Base-by-base conservation (phyloP, 75 land plant species). In the Chamaecyparis obtusa region DNA sequence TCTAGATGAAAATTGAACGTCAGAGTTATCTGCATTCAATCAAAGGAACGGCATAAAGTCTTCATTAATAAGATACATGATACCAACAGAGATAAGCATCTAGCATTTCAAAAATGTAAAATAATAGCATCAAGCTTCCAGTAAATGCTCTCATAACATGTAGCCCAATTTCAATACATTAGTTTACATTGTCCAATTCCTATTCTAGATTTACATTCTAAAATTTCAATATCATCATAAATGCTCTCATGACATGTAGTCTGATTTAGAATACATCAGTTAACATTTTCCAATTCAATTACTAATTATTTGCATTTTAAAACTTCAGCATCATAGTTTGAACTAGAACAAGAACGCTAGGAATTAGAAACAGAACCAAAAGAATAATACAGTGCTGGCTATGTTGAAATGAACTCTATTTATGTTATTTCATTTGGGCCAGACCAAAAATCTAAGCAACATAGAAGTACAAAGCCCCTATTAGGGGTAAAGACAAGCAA, bases 1-100 rank as follows among this genome's bases (percentile, higher is more conserved):
- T 64, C 83, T 88, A 37, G 88, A 54, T 19, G 71, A 14, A 78
- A 37, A 43, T 37, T 37, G 54, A 44, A n/a, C 19, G 13, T 74
- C 83, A n/a, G 43, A 32, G 43, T 49, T 46, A 21, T 60, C 88
- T 86, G 30, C 35, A 56, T 35, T n/a, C 17, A 32, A 64, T 21
- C 83, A 81, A 44, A 81, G 33, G 46, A 80, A 81, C 49, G 46
- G 21, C 46, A 46, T 37, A 81, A 27, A 80, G n/a, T 14, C 44
- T 80, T 46, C 33, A 81, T n/a, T 46, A n/a, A 81, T 46, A 13
- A 46, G 49, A 27, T n/a, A 81, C 3, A 46, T 4, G n/a, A 46
- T n/a, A 44, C 9, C 27, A 81, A 81, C 83, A 81, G 30, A 36
- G 43, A 48, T 48, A 80, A 43, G 39, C 39, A 81, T 81, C 48